Conservation (phyloP, 208 protist species). For the Leishmania lainsoni region DNA sequence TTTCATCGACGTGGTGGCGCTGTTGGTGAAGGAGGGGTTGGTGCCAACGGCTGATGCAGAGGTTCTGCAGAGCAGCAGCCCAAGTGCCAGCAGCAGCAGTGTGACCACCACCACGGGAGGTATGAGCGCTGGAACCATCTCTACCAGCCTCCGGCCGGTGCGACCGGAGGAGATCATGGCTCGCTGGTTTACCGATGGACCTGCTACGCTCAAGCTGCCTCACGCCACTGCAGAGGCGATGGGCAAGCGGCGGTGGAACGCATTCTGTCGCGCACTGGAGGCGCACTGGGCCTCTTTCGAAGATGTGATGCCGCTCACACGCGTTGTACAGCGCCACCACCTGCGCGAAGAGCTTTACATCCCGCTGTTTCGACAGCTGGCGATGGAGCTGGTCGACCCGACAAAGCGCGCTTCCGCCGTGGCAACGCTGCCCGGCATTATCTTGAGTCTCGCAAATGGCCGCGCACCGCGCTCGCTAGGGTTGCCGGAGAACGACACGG, state of each 20-base stretch:
- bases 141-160: slow-evolving; percentile 16
- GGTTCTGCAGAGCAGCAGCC: neutral
- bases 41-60: slow-evolving; percentile 29
- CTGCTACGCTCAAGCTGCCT: slow-evolving; percentile 53
- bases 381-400: slow-evolving; percentile 69
- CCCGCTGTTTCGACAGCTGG: slow-evolving; percentile 75
- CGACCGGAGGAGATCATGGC: slow-evolving; percentile 53
- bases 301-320: slow-evolving; percentile 65
- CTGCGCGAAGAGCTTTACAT: slow-evolving; percentile 66
- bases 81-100: neutral
- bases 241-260: slow-evolving; percentile 46
- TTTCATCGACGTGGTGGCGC: slow-evolving; percentile 64
- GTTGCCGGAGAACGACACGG: slow-evolving; percentile 50
- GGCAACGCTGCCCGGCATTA: slow-evolving; percentile 65
- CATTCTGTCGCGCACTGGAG: slow-evolving; percentile 42
- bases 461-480: slow-evolving; percentile 62
- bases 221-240: slow-evolving; percentile 56
- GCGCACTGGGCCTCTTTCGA: slow-evolving; percentile 51
- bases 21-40: slow-evolving; percentile 53
- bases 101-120: neutral
- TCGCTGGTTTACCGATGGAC: slow-evolving; percentile 73
- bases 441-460: slow-evolving; percentile 77
- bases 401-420: slow-evolving; percentile 50
- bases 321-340: slow-evolving; percentile 50
- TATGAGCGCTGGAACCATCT: neutral